Conservation (phyloP, 2,329 filamentous ascomycete genomes). For the Rosellinia necatrix region DNA sequence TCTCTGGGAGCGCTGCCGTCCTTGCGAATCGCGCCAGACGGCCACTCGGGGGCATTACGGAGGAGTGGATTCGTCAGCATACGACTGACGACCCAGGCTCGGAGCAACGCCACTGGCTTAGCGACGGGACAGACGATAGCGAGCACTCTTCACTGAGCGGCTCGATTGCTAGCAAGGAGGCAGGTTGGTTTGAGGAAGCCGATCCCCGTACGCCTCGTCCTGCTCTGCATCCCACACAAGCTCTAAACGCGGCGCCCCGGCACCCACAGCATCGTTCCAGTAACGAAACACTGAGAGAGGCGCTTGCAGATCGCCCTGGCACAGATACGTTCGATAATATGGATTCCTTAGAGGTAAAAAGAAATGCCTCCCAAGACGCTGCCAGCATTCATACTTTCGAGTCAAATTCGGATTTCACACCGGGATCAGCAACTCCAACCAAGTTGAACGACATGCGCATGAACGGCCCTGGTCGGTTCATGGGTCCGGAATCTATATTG, state of each 20-base stretch:
- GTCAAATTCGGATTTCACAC: slow-evolving; percentile 35
- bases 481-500: slow-evolving; percentile 25
- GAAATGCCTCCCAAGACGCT: slow-evolving; percentile 32
- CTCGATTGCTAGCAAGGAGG: slow-evolving; percentile 58
- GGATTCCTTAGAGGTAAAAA: slow-evolving; percentile 35
- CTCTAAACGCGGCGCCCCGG: slow-evolving; percentile 37
- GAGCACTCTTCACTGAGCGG: slow-evolving; percentile 76
- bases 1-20: slow-evolving; percentile 59
- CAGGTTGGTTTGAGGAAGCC: slow-evolving; percentile 54
- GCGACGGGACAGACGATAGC: slow-evolving; percentile 74
- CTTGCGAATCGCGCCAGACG: slow-evolving; percentile 66
- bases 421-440: slow-evolving; percentile 41
- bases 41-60: slow-evolving; percentile 67
- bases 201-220: slow-evolving; percentile 55
- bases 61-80: slow-evolving; percentile 86
- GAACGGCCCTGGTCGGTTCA: slow-evolving; percentile 37
- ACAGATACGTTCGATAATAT: slow-evolving; percentile 32
- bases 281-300: slow-evolving; percentile 59
- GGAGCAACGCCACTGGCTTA: slow-evolving; percentile 81
- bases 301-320: slow-evolving; percentile 36
- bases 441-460: slow-evolving; percentile 37
- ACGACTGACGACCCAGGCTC: slow-evolving; percentile 71
- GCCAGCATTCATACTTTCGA: slow-evolving; percentile 38
- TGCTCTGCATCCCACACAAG: slow-evolving; percentile 39
- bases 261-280: slow-evolving; percentile 57